phyloP scores from a whole-genome alignment of 2,329 filamentous ascomycete genomes.

The Coleophoma eucalyptorum region DNA sequence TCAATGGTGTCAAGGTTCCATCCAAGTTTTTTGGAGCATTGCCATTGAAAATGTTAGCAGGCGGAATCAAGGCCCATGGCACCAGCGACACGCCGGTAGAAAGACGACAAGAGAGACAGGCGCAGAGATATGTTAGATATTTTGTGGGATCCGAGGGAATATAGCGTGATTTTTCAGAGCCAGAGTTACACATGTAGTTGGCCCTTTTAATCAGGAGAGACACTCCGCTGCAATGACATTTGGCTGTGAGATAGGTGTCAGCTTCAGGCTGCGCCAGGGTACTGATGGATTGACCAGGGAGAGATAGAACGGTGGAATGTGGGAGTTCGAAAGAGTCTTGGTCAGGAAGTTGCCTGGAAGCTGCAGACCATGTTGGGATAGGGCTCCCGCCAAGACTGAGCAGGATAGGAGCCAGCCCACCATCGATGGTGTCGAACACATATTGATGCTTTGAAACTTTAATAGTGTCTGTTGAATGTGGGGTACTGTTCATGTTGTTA shows the following conservation, averaged over 20 bases:
- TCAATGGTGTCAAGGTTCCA: not conserved
- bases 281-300: not conserved
- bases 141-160: conserved; percentile 6
- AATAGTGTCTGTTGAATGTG: conserved; percentile 2
- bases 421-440: conserved; percentile 7
- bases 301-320: not conserved
- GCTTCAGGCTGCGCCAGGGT: not conserved
- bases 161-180: not conserved
- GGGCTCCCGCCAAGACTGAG: conserved; percentile 3
- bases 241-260: conserved; percentile 4
- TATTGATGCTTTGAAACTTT: conserved; percentile 3
- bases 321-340: not conserved
- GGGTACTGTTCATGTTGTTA: not conserved
- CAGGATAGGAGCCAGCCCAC: conserved; percentile 3
- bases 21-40: not conserved
- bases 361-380: conserved; percentile 3
- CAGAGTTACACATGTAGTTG: not conserved
- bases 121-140: conserved; percentile 5
- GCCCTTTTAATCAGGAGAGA: conserved; percentile 5
- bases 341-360: not conserved
- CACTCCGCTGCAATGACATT: conserved; percentile 8
- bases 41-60: conserved; percentile 3
- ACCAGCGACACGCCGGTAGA: conserved; percentile 3
- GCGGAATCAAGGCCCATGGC: conserved; percentile 3
- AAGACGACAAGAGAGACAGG: conserved; percentile 9